Evolutionary conservation across 192 early-diverging fungal genomes (phyloP), one percentile per base, ranked within the genome.

Genomic region (Spizellomyces punctatus): DNA sequence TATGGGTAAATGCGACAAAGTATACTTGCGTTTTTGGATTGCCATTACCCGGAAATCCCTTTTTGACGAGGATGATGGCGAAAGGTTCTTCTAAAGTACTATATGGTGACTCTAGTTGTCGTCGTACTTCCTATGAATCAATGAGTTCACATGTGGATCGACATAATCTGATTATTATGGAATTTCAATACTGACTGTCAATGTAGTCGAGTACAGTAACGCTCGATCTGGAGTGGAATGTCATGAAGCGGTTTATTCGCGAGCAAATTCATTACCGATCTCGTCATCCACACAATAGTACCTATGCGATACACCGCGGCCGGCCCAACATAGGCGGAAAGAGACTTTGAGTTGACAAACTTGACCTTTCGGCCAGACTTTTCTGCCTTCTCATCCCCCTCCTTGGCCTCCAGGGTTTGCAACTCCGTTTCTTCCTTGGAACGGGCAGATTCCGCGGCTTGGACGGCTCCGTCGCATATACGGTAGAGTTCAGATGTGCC

Each of bases 401-500:
- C 50, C 50, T 54, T 12, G 0, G 50, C 14, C 17, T 54, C 50
- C 1, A 19, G 14, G 50, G 50, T 54, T 1, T n/a, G 17, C 50
- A 54, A 4, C 14, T 54, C 50, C 50, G 17, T 12, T 54, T 54
- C 50, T n/a, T n/a, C 50, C 50, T 54, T 0, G 0, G 50, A 54
- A n/a, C 50, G 50, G 50, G 12, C 50, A 36, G 50, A 66, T 12
- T 21, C 45, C 63, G 42, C n/a, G 9, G 7, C n/a, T 16, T 46
- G 17, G 4, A 43, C 27, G 48, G 17, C 70, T 41, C 16, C 36
- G 19, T 21, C 71, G 56, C 75, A 82, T 16, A 79, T 69, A 22
- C 78, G 66, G 57, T 74, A 91, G 66, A 91, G 72, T 55, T 90
- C 90, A 0, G 90, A 79, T n/a, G 88, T 88, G 42, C 78, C 73